Base-by-base conservation (phyloP, 2,329 filamentous ascomycete genomes). In the Cercospora sp. region DNA sequence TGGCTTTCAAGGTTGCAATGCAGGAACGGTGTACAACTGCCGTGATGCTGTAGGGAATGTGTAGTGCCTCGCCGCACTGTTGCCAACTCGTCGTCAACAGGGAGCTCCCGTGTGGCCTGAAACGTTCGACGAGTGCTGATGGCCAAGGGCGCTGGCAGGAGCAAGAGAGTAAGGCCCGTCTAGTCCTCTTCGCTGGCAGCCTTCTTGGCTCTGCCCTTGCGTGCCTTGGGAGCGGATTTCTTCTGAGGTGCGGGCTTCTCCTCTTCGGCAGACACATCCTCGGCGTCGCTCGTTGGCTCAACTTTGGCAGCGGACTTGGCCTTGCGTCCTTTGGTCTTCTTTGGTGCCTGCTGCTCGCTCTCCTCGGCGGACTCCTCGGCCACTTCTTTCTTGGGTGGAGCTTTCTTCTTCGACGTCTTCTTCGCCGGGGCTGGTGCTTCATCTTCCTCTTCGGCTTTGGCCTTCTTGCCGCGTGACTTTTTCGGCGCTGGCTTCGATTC, bases 191-290 rank as follows among this genome's bases (percentile, higher is more conserved):
- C 69, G 31, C 60, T 62, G 23, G 69, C 66, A 18, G 70, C 73
- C 69, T 74, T 74, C 72, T 77, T 78, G 55, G 73, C 71, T 64
- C 74, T 74, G 39, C 76, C 75, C 55, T 73, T 72, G 58, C 74
- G 73, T 69, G 79, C 79, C 18, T 73, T 75, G 33, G 78, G 77
- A 42, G 79, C 69, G 59, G 75, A 70, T 20, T 66, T 68, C n/a
- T 69, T 71, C 12, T 72, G 69, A 12, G 74, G 75, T 13, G 75
- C 78, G 16, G 71, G 74, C 67, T 75, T 80, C 58, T 79, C 76
- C 30, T 74, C 72, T 6, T 64, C 69, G 23, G 73, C 71, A 28
- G 69, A 70, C n/a, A 23, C 55, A 45, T 62, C 60, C 20, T 72
- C 68, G 42, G 57, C 57, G 42, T 68, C 67, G 63, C 67, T 60